Percentiles rank a stretch among this genome's conserved stretches.
phyloP scores from a whole-genome alignment of 192 early-diverging fungal genomes.

The Entomortierella beljakovae region DNA sequence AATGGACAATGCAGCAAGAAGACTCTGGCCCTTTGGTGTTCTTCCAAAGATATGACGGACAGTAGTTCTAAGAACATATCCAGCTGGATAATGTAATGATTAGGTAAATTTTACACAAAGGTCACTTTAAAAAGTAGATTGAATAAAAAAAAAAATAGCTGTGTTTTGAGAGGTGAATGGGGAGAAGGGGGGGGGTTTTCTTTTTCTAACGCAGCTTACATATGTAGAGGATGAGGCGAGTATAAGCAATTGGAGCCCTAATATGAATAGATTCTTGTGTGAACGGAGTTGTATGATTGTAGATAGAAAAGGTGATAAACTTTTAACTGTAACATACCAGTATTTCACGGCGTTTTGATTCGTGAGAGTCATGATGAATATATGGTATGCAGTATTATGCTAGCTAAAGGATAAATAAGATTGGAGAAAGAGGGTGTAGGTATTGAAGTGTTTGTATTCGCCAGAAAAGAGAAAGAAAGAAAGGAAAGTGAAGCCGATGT shows the following conservation, averaged over 20 bases:
- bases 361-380: conserved; percentile 6
- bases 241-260: conserved; percentile 42
- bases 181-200: not conserved
- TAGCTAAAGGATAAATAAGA: no score
- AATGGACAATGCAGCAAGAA: conserved; percentile 11
- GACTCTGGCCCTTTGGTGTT: conserved; percentile 39
- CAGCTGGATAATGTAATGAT: no score
- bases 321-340: conserved; percentile 13
- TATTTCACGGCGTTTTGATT: conserved; percentile 37
- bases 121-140: not conserved
- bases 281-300: no score
- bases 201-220: conserved; percentile 4
- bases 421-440: no score
- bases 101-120: no score
- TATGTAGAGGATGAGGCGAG: conserved; percentile 36
- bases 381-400: no score
- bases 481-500: no score
- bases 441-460: no score
- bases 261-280: not conserved
- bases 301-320: no score
- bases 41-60: conserved; percentile 32
- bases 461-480: no score
- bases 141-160: not conserved
- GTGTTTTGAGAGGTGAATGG: not conserved
- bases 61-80: conserved; percentile 22